phyloP scores from a whole-genome alignment of 345 rosid genomes.

The Trapa bicornis region DNA sequence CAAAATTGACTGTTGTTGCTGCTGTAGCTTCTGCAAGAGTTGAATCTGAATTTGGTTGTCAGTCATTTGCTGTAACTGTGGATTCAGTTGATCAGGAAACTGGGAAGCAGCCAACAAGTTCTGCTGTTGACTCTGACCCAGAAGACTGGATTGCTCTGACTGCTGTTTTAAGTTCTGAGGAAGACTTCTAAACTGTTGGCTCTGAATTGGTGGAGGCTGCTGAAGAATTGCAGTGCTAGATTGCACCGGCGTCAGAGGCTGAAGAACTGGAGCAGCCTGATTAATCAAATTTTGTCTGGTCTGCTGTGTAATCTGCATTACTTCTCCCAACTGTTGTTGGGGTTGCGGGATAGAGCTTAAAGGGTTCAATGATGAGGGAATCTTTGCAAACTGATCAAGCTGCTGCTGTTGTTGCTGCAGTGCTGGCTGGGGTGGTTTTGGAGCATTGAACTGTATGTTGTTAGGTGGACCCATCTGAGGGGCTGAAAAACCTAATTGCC shows the following conservation, averaged over 20 bases:
- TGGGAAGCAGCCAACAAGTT: slow-evolving; percentile 22
- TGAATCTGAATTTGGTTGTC: slow-evolving; percentile 53
- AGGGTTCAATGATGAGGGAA: slow-evolving; percentile 23
- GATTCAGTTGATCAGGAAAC: slow-evolving; percentile 35
- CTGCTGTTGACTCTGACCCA: slow-evolving; percentile 37
- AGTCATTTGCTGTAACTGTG: slow-evolving; percentile 33
- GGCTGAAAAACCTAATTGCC: slow-evolving; percentile 33
- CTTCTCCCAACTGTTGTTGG: slow-evolving; percentile 30
- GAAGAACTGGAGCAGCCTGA: slow-evolving; percentile 35
- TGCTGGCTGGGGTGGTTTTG: slow-evolving; percentile 32
- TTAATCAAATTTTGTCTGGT: slow-evolving; percentile 30
- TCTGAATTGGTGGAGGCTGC: slow-evolving; percentile 34
- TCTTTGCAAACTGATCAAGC: slow-evolving; percentile 36
- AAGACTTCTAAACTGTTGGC: slow-evolving; percentile 31
- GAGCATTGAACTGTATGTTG: slow-evolving; percentile 27
- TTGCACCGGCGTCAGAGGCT: slow-evolving; percentile 33
- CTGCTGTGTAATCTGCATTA: slow-evolving; percentile 20
- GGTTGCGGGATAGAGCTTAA: slow-evolving; percentile 21
- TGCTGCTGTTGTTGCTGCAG: slow-evolving; percentile 19
- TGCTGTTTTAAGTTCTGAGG: slow-evolving; percentile 47
- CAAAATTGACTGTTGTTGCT: slow-evolving; percentile 31
- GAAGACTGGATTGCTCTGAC: slow-evolving; percentile 24
- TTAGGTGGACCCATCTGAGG: slow-evolving; percentile 33
- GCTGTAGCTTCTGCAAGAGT: slow-evolving; percentile 68
- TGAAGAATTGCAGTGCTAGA: slow-evolving; percentile 21